Percentiles rank a stretch among this genome's conserved stretches.
phyloP scores from a whole-genome alignment of 192 early-diverging fungal genomes.

The Diversispora eburnea region DNA sequence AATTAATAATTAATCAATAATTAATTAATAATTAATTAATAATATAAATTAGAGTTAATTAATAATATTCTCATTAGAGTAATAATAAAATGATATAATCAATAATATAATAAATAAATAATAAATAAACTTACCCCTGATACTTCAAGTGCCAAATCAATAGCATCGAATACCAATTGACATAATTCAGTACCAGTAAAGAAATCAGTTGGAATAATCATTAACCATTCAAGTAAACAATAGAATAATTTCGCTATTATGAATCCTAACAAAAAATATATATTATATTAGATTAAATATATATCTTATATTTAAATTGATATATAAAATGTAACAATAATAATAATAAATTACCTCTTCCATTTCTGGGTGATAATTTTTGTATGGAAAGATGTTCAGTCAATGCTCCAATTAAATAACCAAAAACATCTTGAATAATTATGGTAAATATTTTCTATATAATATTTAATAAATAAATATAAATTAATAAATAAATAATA shows the following conservation, averaged over 20 bases:
- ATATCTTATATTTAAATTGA: conserved; percentile 7
- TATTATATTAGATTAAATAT: not conserved
- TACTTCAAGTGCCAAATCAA: conserved; percentile 54
- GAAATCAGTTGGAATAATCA: conserved; percentile 57
- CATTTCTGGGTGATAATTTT: conserved; percentile 37
- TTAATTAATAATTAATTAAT: not conserved
- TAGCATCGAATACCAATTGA: conserved; percentile 64
- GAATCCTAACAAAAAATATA: conserved; percentile 32
- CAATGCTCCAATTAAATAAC: conserved; percentile 63
- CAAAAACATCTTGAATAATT: conserved; percentile 56
- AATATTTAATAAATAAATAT: not conserved
- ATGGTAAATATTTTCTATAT: conserved; percentile 29
- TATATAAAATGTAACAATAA: too few species aligned
- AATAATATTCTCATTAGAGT: not conserved
- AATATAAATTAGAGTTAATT: not conserved
- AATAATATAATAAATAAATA: not conserved
- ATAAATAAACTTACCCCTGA: conserved; percentile 24
- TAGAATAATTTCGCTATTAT: conserved; percentile 66
- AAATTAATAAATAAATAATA: not conserved
- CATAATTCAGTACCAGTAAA: conserved; percentile 62
- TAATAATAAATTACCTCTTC: conserved; percentile 28
- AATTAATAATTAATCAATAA: not conserved
- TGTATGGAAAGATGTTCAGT: conserved; percentile 62
- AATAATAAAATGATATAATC: not conserved
- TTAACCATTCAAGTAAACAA: conserved; percentile 74